A percentile compares a stretch with the other conserved stretches of the same genome.
Conservation (phyloP, 495 filamentous ascomycete species). For the Lasiosphaeria ovina region DNA sequence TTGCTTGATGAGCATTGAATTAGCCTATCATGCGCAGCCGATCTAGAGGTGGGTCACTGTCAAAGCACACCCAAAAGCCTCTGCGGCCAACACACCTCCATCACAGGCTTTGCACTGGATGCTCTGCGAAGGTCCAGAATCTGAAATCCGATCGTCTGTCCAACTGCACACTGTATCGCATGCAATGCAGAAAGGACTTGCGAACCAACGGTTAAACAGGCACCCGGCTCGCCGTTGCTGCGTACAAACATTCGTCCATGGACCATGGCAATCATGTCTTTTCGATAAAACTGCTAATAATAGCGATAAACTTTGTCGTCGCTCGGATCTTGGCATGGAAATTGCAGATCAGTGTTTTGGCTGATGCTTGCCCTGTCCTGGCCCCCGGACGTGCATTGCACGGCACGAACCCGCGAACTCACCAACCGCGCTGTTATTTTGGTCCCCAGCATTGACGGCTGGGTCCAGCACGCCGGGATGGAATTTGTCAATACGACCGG, state of each 20-base stretch:
- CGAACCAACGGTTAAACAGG: no score
- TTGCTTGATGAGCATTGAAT: background rate
- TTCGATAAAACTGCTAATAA: no score
- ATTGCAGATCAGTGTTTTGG: constrained; percentile 1
- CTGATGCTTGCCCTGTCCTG: background rate
- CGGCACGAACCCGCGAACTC: background rate
- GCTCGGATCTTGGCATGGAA: background rate
- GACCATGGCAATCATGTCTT: no score
- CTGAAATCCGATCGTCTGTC: no score
- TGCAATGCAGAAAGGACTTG: no score
- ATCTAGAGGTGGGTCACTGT: background rate
- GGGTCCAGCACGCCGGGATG: no score
- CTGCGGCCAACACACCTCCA: background rate
- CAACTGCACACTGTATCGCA: no score
- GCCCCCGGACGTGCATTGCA: background rate
- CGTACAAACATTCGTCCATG: no score
- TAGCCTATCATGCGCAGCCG: background rate
- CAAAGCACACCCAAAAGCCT: background rate
- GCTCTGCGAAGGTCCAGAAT: no score
- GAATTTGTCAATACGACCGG: constrained; percentile 2
- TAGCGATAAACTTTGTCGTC: background rate
- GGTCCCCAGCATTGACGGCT: background rate
- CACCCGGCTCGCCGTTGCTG: no score
- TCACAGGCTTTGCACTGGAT: no score
- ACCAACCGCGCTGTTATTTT: constrained; percentile 1